Evolutionary conservation across 2,329 filamentous ascomycete species (phyloP), one percentile per base, ranked within the genome.

Genomic region (Chrysoporthe austroafricana): DNA sequence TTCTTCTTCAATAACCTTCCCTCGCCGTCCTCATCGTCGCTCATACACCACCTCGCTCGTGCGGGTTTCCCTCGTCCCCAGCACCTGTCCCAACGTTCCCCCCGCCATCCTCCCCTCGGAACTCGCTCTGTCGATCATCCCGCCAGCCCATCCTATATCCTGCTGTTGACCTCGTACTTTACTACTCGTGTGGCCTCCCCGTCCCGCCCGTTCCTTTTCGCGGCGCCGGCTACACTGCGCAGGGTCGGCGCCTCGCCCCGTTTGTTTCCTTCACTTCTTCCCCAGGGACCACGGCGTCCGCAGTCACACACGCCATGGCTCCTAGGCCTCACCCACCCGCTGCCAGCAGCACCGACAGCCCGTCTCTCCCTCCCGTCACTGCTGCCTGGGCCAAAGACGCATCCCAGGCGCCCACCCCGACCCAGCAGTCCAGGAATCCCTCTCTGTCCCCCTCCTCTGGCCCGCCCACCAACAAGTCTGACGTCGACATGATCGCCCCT

Each of bases 241-340:
- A 56, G 63, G 65, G 66, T 69, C 65, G 68, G 68, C 68, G 68
- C 68, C 68, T 63, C 52, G 68, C 62, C 46, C 52, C 52, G 42
- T 54, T 61, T 16, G 43, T 5, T 34, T 58, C 56, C n/a, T 16
- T n/a, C 59, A 52, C 26, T 18, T 36, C 43, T 50, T 32, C 54
- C 50, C 26, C 21, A 26, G 46, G 65, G 66, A 60, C 65, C 34
- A 68, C 65, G 66, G 60, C 62, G 52, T 46, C 32, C 57, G 11
- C 50, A 57, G 26, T 59, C 66, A 61, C 60, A 64, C n/a, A 63
- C 68, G 64, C 70, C 72, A 78, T 76, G 75, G 72, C 73, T 82
- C 71, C 79, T 79, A 73, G 81, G 82, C 63, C 82, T 48, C 73
- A 75, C 69, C 63, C 66, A 66, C 67, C 72, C 68, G 72, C 69